phyloP scores from a whole-genome alignment of 495 filamentous ascomycete genomes.

The Podospora tetraspora region DNA sequence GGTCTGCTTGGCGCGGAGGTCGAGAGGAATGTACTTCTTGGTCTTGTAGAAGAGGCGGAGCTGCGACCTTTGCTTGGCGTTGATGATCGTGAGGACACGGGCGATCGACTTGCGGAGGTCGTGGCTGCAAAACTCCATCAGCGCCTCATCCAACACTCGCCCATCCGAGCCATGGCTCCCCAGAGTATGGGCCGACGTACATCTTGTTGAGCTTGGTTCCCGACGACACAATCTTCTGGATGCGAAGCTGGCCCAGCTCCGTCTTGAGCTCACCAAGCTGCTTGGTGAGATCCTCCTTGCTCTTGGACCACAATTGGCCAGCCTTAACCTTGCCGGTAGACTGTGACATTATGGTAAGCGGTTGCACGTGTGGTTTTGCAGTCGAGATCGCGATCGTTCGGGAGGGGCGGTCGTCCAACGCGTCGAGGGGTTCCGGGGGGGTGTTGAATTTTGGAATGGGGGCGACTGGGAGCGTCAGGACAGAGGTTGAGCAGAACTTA shows the following conservation, averaged over 20 bases:
- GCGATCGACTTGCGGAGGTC: conserved; percentile 99
- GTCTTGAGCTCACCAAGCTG: conserved; percentile 91
- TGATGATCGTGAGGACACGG: conserved; percentile 97
- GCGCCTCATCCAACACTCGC: background rate
- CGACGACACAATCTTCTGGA: conserved; percentile 94
- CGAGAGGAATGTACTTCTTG: conserved; percentile 98
- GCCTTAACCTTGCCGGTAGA: conserved; percentile 92
- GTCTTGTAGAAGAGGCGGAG: conserved; percentile 98
- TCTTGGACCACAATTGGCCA: conserved; percentile 94
- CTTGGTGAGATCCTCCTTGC: conserved; percentile 89
- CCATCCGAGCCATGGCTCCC: background rate
- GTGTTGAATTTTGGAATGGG: background rate
- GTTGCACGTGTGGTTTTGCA: conserved; percentile 11
- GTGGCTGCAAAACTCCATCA: conserved; percentile 56
- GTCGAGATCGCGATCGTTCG: conserved; percentile 1
- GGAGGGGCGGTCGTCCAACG: background rate
- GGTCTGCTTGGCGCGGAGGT: conserved; percentile 95
- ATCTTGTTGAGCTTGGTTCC: conserved; percentile 95
- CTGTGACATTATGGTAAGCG: conserved; percentile 45
- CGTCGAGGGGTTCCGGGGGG: conserved; percentile 6
- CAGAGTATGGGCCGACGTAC: conserved; percentile 51
- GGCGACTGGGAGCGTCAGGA: background rate
- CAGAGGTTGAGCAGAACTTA: conserved; percentile 14
- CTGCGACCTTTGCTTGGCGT: conserved; percentile 95
- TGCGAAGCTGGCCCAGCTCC: conserved; percentile 86